Percentiles rank a stretch among this genome's conserved stretches.
Conservation (phyloP, 345 rosid genomes). For the Aegle marmelos region DNA sequence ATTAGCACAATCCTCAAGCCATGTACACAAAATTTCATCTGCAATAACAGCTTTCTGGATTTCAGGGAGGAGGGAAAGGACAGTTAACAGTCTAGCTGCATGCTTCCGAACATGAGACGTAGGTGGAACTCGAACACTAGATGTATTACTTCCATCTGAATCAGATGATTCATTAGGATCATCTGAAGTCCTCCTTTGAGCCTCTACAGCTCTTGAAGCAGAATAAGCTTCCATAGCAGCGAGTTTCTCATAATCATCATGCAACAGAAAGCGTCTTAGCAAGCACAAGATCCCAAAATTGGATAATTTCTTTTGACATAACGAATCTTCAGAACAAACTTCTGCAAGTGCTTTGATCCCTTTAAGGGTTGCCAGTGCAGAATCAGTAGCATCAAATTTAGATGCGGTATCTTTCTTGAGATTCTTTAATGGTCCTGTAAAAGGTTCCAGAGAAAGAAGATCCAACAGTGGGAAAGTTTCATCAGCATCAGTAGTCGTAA, state of each 20-base stretch:
- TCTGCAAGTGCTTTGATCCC: conserved; percentile 85
- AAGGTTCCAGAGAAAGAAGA: conserved; percentile 88
- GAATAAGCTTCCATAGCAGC: conserved; percentile 90
- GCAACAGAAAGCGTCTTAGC: conserved; percentile 71
- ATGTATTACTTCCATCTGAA: conserved; percentile 40
- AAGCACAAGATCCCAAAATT: conserved; percentile 78
- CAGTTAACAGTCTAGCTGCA: conserved; percentile 82
- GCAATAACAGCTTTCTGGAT: conserved; percentile 64
- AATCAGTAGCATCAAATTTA: conserved; percentile 76
- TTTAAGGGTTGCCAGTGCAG: conserved; percentile 84
- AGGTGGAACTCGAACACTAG: conserved; percentile 79
- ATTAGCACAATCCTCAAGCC: conserved; percentile 96
- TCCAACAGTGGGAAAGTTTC: conserved; percentile 66
- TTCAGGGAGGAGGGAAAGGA: conserved; percentile 78
- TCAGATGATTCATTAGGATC: conserved; percentile 41
- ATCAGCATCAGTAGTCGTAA: conserved; percentile 38
- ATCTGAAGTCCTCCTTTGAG: conserved; percentile 46
- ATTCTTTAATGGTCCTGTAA: conserved; percentile 56
- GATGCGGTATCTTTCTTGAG: conserved; percentile 63
- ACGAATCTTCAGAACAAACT: conserved; percentile 64
- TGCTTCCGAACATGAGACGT: conserved; percentile 89
- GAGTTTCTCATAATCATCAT: conserved; percentile 92
- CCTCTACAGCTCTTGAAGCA: conserved; percentile 72
- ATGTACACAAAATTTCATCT: conserved; percentile 72
- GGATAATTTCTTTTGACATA: conserved; percentile 60